Conservation (phyloP, 176 grass and related monocot genomes). For the Oryza nivara region DNA sequence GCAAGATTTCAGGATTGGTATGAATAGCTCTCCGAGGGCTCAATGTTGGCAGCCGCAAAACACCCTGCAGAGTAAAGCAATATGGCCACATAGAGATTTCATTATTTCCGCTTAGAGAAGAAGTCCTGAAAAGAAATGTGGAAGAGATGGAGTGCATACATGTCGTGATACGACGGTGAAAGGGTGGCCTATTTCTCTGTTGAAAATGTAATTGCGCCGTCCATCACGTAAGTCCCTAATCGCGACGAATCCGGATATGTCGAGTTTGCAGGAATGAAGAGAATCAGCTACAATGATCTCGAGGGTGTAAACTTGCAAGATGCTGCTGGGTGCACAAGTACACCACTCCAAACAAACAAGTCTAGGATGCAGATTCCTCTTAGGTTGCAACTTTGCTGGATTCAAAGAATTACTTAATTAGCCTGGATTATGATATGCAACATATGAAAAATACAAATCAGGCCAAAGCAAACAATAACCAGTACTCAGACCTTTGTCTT, state of each 20-base stretch:
- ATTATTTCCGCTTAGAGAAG: background rate
- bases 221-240: background rate
- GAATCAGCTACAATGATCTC: slow-evolving; percentile 5
- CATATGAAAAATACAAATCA: background rate
- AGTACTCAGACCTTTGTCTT: background rate
- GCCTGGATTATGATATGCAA: background rate
- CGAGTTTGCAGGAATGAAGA: background rate
- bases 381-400: background rate
- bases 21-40: slow-evolving; percentile 22
- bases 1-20: background rate
- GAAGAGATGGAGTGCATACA: background rate
- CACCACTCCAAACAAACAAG: slow-evolving; percentile 15
- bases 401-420: background rate
- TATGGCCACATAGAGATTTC: background rate
- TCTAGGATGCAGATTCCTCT: background rate
- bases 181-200: background rate
- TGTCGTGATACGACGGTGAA: background rate
- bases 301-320: slow-evolving; percentile 20
- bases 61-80: slow-evolving; percentile 20
- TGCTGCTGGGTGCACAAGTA: background rate
- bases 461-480: background rate
- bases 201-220: slow-evolving; percentile 19
- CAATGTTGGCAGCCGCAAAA: slow-evolving; percentile 19
- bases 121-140: background rate
- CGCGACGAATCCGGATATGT: background rate